Evolutionary conservation across 129 eudicot species (phyloP).

Genomic region (Lonicera japonica): DNA sequence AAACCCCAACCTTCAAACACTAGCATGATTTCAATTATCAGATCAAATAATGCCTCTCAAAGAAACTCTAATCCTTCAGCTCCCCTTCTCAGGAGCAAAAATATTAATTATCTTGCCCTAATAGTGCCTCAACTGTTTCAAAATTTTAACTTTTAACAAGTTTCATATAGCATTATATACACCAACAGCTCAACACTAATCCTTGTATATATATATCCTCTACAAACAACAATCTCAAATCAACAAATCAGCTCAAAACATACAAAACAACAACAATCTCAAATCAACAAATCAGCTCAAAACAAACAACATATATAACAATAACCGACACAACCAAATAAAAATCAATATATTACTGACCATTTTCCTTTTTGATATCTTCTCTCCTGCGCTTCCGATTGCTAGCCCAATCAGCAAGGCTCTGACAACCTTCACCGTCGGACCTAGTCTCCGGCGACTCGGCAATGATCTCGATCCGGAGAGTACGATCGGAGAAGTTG

Average conservation of each 20-base stretch:
- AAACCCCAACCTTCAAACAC: too few relatives aligned
- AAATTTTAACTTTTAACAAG: too few relatives aligned
- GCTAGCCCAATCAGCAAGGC: slow-evolving; percentile 85
- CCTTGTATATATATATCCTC: not conserved
- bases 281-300: not conserved
- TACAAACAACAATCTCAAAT: too few relatives aligned
- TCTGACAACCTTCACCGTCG: slow-evolving; percentile 58
- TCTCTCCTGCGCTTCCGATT: slow-evolving; percentile 70
- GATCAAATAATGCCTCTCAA: too few relatives aligned
- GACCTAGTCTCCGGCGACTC: slow-evolving; percentile 44
- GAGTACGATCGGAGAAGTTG: slow-evolving; percentile 78
- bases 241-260: not conserved
- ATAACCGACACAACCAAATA: not conserved
- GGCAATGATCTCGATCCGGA: slow-evolving; percentile 69
- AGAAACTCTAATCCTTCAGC: too few relatives aligned
- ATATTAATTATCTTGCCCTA: too few relatives aligned
- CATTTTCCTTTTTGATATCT: slow-evolving; percentile 52
- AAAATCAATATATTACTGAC: slow-evolving; percentile 19
- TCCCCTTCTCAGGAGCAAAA: too few relatives aligned
- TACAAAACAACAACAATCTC: not conserved
- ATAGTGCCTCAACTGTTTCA: too few relatives aligned
- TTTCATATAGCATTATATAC: slow-evolving; percentile 1
- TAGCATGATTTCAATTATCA: too few relatives aligned
- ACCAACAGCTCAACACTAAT: slow-evolving; percentile 3
- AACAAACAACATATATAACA: not conserved